Evolutionary conservation across 495 filamentous ascomycete species (phyloP).

Genomic region (Xylaria intraflava): DNA sequence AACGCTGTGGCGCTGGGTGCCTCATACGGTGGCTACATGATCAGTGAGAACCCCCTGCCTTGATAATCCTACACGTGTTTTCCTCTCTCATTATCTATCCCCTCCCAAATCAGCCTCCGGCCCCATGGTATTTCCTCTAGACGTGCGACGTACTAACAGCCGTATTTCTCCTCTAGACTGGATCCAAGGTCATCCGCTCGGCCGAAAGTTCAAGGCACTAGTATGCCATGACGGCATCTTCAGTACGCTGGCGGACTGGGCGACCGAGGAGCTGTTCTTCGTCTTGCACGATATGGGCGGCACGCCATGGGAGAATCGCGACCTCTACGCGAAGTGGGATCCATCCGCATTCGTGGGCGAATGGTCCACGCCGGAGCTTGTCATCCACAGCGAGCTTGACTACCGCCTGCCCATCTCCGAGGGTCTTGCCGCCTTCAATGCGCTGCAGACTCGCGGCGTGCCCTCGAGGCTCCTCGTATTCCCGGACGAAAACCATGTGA

Average conservation of each 20-base stretch:
- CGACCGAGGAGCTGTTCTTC: constrained; percentile 86
- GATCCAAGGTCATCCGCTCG: constrained; percentile 63
- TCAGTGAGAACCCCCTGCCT: constrained; percentile 44
- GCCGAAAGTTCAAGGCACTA: constrained; percentile 79
- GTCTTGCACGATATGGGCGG: constrained; percentile 76
- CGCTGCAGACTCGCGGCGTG: constrained; percentile 66
- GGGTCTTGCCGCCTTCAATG: constrained; percentile 81
- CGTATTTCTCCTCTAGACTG: constrained; percentile 42
- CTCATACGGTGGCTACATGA: constrained; percentile 84
- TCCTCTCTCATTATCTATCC: not conserved
- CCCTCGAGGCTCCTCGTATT: constrained; percentile 75
- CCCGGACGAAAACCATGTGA: constrained; percentile 67
- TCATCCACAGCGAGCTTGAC: constrained; percentile 90
- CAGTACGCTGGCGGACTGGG: constrained; percentile 65
- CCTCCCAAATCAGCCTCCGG: not conserved
- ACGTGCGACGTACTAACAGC: constrained; percentile 6
- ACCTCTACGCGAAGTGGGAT: constrained; percentile 76
- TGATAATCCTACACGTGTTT: not conserved
- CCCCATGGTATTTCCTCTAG: not conserved
- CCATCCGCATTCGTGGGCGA: constrained; percentile 56
- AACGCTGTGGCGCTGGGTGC: constrained; percentile 79
- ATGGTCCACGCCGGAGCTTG: constrained; percentile 81
- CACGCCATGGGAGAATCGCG: constrained; percentile 64
- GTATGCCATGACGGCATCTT: constrained; percentile 91
- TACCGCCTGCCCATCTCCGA: constrained; percentile 81